Base-by-base conservation (phyloP, 129 eudicot genomes). In the Saposhnikovia divaricata region DNA sequence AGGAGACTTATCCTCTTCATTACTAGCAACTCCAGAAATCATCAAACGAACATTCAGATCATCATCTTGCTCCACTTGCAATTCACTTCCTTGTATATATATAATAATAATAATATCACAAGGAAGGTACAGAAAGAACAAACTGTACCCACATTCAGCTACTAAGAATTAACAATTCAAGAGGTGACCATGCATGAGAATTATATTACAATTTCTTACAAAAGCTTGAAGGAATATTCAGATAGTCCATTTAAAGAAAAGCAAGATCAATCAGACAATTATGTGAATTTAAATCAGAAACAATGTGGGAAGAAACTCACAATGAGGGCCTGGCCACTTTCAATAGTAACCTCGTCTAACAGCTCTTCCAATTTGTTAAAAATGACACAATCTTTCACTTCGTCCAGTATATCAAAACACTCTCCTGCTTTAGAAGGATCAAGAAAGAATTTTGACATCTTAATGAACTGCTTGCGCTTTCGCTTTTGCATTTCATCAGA, bases 371-470 rank as follows among this genome's bases (percentile, higher is more conserved):
- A 55, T 46, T 79, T 48, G 78, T 77, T 79, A 81, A 86, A 85
- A 71, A 88, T 65, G 42, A 44, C 77, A 72, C 39, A 81, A 85
- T 92, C 97, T 84, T 88, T 85, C 44, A 86, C 79, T 79, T 48
- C 45, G 71, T 90, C 85, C 76, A 92, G 86, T 78, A 81, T 87
- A 80, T 55, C 80, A 82, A 96, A 96, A 77, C 86, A 87, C 74
- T 90, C 93, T 82, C 89, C 88, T 61, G 93, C 97, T 84, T 89
- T 89, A 50, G 81, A 81, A 78, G 93, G 86, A 84, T 85, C 84
- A 46, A 92, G 90, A 83, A 92, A 96, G 88, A 82, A 88, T 78
- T 92, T 80, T 11, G 99, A 86, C 94, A 96, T 90, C 78, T 87
- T 93, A 57, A 76, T 81, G 55, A 90, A 61, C 76, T 85, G 71